These are phyloP conservation scores for Perilla frutescens DNA, from an alignment of 257 asterid species.

Conservation along the genomic window DNA sequence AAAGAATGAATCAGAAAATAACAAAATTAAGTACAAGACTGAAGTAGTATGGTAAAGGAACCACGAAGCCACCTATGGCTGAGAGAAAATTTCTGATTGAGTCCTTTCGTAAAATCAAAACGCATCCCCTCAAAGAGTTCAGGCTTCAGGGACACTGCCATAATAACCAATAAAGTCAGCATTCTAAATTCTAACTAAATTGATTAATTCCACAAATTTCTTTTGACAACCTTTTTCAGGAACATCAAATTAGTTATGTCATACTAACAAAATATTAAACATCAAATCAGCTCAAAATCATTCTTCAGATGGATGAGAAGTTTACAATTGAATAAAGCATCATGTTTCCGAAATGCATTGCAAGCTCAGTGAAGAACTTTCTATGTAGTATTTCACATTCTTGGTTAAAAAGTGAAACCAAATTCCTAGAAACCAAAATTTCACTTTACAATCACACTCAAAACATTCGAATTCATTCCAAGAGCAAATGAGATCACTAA, in stretches of 20 bases:
- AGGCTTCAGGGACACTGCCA: conserved; percentile 98
- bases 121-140: conserved; percentile 98
- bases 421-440: background rate
- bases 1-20: background rate
- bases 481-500: conserved; percentile 21
- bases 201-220: conserved; percentile 3
- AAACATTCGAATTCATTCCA: background rate
- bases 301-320: background rate
- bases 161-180: conserved; percentile 34
- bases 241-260: background rate
- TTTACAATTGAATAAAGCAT: background rate
- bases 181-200: conserved; percentile 3
- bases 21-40: background rate
- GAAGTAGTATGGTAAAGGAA: conserved; percentile 10
- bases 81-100: conserved; percentile 85
- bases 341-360: background rate
- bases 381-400: background rate
- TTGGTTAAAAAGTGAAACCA: background rate
- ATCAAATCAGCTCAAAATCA: conserved; percentile 11
- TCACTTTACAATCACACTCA: conserved; percentile 10
- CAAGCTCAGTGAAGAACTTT: background rate
- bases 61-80: conserved; percentile 81
- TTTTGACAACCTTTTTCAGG: background rate
- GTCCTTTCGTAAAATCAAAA: conserved; percentile 92
- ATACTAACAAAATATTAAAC: background rate